Evolutionary conservation across 2,329 filamentous ascomycete species (phyloP), one percentile per base, ranked within the genome.

Genomic region (Penicillium sp.): DNA sequence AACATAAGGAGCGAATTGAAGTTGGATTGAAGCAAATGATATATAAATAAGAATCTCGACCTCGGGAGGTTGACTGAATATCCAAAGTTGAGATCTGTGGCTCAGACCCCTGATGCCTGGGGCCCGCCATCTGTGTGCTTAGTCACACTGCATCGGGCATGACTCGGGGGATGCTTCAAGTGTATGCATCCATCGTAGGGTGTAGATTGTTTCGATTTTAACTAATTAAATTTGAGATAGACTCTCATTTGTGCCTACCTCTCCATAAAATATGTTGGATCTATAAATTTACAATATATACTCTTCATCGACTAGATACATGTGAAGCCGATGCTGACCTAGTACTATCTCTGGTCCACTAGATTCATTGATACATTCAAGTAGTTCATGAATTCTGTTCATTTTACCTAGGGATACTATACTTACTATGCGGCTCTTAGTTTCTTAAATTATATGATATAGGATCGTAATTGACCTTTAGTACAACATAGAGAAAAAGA

Each of bases 1-100:
- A 45, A 53, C 62, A 66, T 66, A 65, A 60, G 61, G 62, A 66
- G 50, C 28, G 62, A 46, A 63, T 58, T 26, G 41, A 51, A 60
- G 63, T 65, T 62, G 52, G 58, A 58, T 58, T 31, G 36, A 31
- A 33, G 38, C 16, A 33, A 49, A 40, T 25, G 44, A 46, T 54
- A 46, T 54, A 50, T 38, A 43, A 41, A 17, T 7, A 30, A 17
- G 28, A 30, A 22, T n/a, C 19, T 37, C 22, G 22, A 22, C 22
- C 45, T 31, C 5, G 11, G 30, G 25, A 37, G 14, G 31, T 37
- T 41, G 50, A 48, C 14, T 12, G 31, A 16, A 7, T 31, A 30
- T 31, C 33, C 19, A 7, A 40, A 45, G 44, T 50, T 30, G 28
- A 35, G 31, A 35, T 58, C 59, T 52, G 57, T 55, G 59, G 58